phyloP scores from a whole-genome alignment of 805 yeast genomes.

The Debaryomyces hansenii region DNA sequence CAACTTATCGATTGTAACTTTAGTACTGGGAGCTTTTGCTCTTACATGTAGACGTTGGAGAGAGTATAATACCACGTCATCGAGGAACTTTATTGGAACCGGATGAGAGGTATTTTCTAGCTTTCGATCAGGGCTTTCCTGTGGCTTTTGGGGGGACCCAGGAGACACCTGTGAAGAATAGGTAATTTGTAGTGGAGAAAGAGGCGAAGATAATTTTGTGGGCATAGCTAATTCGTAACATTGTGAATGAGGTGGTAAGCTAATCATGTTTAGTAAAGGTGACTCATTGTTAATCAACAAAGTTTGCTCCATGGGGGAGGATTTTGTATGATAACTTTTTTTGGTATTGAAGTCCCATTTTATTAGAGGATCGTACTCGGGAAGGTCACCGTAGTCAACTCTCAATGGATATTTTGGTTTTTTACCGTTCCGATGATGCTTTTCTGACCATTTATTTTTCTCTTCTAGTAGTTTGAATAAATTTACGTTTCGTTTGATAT shows the following conservation, averaged over 20 bases:
- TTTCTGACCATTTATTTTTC: constrained; percentile 34
- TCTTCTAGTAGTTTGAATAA: constrained; percentile 38
- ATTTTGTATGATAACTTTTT: constrained; percentile 7
- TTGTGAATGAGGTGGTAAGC: not conserved
- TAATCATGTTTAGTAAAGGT: not conserved
- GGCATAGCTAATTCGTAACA: not conserved
- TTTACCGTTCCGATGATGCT: constrained; percentile 14
- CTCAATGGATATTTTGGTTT: constrained; percentile 4
- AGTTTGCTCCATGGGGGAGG: constrained; percentile 9
- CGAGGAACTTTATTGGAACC: constrained; percentile 10
- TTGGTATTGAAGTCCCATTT: constrained; percentile 20
- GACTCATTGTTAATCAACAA: not conserved
- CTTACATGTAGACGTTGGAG: constrained; percentile 50
- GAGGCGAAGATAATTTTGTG: constrained; percentile 7
- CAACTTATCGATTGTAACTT: constrained; percentile 43
- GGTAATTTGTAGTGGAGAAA: constrained; percentile 4
- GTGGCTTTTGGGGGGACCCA: not conserved
- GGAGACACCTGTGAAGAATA: not conserved
- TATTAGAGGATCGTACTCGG: constrained; percentile 1
- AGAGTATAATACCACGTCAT: constrained; percentile 45
- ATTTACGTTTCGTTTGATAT: constrained; percentile 30
- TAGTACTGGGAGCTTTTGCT: constrained; percentile 52
- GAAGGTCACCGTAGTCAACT: not conserved
- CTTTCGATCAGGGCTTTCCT: not conserved
- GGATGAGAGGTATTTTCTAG: not conserved